phyloP scores from a whole-genome alignment of 2,329 filamentous ascomycete genomes.

The Chrysoporthe cubensis region DNA sequence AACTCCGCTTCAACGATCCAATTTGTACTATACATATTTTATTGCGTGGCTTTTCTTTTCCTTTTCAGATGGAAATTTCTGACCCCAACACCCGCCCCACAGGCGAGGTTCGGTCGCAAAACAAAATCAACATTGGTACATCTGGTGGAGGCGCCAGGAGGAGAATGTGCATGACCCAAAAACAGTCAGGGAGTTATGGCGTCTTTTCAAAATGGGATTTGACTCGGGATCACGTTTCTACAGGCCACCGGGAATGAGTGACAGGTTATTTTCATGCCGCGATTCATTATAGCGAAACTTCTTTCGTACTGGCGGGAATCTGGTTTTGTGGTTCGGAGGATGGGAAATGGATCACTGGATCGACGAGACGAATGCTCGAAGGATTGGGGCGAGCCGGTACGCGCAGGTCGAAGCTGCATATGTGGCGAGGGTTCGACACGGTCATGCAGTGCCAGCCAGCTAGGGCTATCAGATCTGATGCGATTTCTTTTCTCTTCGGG shows the following conservation, averaged over 20 bases:
- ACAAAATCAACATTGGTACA: background rate
- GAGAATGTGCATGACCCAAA: conserved; percentile 1
- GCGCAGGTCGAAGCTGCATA: background rate
- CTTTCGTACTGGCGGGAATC: background rate
- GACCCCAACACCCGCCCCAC: too few species aligned
- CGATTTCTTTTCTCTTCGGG: background rate
- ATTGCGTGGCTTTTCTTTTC: too few species aligned
- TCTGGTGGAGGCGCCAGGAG: background rate
- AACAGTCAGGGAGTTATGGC: conserved; percentile 10
- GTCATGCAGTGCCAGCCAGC: background rate
- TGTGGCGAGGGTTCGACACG: background rate
- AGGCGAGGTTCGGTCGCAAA: background rate
- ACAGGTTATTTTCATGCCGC: background rate
- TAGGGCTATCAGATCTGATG: background rate
- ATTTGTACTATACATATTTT: background rate
- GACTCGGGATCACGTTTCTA: background rate
- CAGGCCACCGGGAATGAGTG: background rate
- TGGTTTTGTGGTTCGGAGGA: background rate
- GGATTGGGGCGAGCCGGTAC: background rate
- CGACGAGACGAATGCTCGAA: background rate
- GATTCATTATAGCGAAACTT: background rate
- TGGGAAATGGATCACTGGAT: background rate
- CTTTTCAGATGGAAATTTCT: background rate
- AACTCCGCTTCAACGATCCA: background rate
- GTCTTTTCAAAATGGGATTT: background rate